A percentile compares a stretch with the other conserved stretches of the same genome.
phyloP scores from a whole-genome alignment of 192 early-diverging fungal species.

The Linnemannia schmuckeri region DNA sequence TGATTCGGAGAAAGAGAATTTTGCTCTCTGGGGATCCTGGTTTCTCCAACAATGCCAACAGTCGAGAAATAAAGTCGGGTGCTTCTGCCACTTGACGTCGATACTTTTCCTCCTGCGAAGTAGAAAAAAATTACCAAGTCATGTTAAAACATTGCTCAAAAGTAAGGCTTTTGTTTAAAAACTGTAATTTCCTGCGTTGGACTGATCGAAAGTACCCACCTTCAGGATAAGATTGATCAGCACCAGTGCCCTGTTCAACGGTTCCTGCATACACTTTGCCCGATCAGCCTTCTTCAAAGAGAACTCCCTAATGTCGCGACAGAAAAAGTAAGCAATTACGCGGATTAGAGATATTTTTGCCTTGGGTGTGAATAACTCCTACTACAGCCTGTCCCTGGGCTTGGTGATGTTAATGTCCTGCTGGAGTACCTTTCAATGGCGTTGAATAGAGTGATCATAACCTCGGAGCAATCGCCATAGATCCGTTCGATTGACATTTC shows the following conservation, averaged over 20 bases:
- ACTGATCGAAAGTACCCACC: slow-evolving; percentile 6
- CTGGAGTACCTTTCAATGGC: slow-evolving; percentile 39
- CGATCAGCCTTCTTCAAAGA: slow-evolving; percentile 32
- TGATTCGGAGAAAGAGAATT: slow-evolving; percentile 38
- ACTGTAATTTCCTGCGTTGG: too few species aligned
- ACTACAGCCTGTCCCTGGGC: background rate
- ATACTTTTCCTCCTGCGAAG: slow-evolving; percentile 52
- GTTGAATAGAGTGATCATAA: slow-evolving; percentile 42
- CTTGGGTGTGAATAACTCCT: background rate
- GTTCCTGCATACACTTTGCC: slow-evolving; percentile 47
- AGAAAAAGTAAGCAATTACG: background rate
- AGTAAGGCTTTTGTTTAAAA: background rate
- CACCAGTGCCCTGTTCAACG: slow-evolving; percentile 37
- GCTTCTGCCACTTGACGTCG: slow-evolving; percentile 39
- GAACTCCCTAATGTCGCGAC: slow-evolving; percentile 18
- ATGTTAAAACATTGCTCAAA: background rate
- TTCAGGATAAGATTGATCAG: slow-evolving; percentile 54
- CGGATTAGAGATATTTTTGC: background rate
- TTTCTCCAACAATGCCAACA: slow-evolving; percentile 45
- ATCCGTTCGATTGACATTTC: slow-evolving; percentile 48
- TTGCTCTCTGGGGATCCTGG: slow-evolving; percentile 45
- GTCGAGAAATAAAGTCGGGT: slow-evolving; percentile 47
- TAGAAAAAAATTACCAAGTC: background rate
- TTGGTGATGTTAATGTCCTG: background rate
- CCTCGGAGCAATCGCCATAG: slow-evolving; percentile 56